Evolutionary conservation across 164 flowering plant genomes (phyloP).

Genomic region (Tetracentron sinense): DNA sequence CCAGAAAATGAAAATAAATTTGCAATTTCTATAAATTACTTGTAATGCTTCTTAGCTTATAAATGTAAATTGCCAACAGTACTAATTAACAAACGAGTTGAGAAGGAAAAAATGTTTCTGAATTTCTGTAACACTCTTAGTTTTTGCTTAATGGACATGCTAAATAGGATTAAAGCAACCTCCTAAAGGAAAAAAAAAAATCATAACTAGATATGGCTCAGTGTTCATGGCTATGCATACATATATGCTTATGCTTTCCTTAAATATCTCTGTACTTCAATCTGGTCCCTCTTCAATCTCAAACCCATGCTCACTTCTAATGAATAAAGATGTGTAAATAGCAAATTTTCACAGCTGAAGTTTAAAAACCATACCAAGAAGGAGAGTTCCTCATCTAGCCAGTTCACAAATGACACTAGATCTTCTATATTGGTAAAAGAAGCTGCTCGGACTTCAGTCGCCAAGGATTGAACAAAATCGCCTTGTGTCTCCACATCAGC

Average conservation of each 20-base stretch:
- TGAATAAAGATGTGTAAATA: not conserved
- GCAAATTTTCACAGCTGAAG: conserved; percentile 2
- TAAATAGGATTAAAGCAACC: not conserved
- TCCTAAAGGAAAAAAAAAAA: no score
- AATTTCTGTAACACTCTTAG: not conserved
- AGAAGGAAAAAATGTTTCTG: no score
- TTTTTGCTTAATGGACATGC: not conserved
- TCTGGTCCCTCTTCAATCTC: no score
- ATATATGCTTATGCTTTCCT: no score
- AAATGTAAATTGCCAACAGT: not conserved
- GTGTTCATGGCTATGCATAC: no score
- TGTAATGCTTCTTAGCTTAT: not conserved
- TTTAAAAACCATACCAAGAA: conserved; percentile 64
- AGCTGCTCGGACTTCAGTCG: conserved; percentile 89
- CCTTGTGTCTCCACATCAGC: conserved; percentile 99
- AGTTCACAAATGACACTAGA: conserved; percentile 80
- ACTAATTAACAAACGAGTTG: not conserved
- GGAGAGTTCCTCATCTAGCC: conserved; percentile 99
- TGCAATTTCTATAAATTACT: not conserved
- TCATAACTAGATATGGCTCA: no score
- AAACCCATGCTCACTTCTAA: not conserved
- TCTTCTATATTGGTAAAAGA: conserved; percentile 74
- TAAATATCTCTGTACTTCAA: no score
- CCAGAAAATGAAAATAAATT: not conserved
- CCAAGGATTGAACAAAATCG: conserved; percentile 89